Evolutionary conservation across 1,284 basidiomycete species (phyloP).

Genomic region (Cryptococcus deneoformans): DNA sequence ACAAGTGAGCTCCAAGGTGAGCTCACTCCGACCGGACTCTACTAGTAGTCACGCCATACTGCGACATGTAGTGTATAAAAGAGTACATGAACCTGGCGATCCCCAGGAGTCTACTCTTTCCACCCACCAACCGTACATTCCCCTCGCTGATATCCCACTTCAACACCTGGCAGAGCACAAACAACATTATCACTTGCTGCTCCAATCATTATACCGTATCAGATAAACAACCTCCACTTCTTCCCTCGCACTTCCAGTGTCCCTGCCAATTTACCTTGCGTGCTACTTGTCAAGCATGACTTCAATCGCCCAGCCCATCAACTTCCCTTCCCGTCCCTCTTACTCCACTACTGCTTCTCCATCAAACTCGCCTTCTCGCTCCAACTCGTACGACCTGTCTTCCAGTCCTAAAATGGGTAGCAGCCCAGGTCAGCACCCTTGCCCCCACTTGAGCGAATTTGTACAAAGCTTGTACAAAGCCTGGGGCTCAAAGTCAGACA

Average conservation of each 20-base stretch:
- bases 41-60: no score
- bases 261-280: neutral
- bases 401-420: slow-evolving; percentile 1
- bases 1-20: no score
- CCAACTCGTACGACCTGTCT: slow-evolving; percentile 1
- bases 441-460: slow-evolving; percentile 39
- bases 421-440: slow-evolving; percentile 24
- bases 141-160: no score
- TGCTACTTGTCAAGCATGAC: slow-evolving; percentile 3
- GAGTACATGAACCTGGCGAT: no score
- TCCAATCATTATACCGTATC: no score
- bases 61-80: no score
- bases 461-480: slow-evolving; percentile 32
- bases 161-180: no score
- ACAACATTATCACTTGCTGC: no score
- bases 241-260: neutral
- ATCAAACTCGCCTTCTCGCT: slow-evolving; percentile 8
- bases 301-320: slow-evolving; percentile 14
- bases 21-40: no score
- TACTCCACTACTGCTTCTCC: slow-evolving; percentile 5
- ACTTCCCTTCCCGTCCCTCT: slow-evolving; percentile 8
- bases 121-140: no score
- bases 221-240: no score
- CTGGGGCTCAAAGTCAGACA: neutral
- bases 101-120: no score